Evolutionary conservation across 306 rosid species (phyloP).

Genomic region (Datisca glomerata): DNA sequence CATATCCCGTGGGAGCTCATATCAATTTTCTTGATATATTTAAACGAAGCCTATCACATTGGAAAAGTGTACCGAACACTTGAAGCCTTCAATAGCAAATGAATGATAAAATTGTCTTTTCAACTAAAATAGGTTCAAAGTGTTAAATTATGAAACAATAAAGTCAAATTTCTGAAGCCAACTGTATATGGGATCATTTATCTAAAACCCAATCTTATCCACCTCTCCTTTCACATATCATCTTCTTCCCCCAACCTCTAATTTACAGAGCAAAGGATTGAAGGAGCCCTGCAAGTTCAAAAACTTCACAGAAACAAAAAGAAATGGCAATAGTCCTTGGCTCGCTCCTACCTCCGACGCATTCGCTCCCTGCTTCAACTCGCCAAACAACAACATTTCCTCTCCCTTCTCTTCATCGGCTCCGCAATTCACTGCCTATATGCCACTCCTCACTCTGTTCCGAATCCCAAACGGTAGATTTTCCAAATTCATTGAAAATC

Average conservation of each 20-base stretch:
- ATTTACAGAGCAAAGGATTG: neutral
- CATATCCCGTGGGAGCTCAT: too few relatives aligned
- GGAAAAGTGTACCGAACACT: too few relatives aligned
- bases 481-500: neutral
- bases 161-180: too few relatives aligned
- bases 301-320: neutral
- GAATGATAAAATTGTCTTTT: too few relatives aligned
- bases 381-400: slow-evolving; percentile 2
- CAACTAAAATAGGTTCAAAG: too few relatives aligned
- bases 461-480: slow-evolving; percentile 18
- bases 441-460: slow-evolving; percentile 9
- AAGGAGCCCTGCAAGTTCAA: too few relatives aligned
- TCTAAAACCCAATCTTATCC: neutral
- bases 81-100: too few relatives aligned
- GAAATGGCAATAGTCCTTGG: slow-evolving; percentile 9
- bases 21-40: too few relatives aligned
- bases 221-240: neutral
- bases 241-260: neutral
- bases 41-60: too few relatives aligned
- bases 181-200: too few relatives aligned
- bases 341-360: slow-evolving; percentile 10
- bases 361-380: slow-evolving; percentile 1
- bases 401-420: neutral
- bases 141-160: too few relatives aligned
- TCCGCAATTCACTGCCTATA: neutral